Base-by-base conservation (phyloP, 257 asterid genomes). In the Cordia subcordata region DNA sequence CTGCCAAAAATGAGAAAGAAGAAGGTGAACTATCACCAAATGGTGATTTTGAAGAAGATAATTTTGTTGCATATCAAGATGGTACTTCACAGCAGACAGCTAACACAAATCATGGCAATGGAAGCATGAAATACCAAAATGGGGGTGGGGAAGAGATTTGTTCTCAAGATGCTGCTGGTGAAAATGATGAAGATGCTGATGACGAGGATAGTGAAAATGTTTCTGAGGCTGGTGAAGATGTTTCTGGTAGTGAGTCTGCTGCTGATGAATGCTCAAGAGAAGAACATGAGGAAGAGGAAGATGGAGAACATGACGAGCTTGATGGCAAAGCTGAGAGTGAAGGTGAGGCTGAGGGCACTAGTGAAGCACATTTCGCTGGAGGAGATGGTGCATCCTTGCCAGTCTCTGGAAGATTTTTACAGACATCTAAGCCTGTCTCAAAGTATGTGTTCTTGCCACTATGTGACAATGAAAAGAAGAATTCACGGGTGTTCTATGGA, bases 21-120 rank as follows among this genome's bases (percentile, higher is more conserved):
- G 75, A 70, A 49, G 75, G 75, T 32, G 75, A 70, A 38, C 49
- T 70, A 42, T 70, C 75, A 5, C 75, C 75, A 49, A 64, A 70
- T 64, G 62, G 51, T 17, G 70, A 70, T 60, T 47, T 33, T 23
- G 70, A 44, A 53, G 66, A 70, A 59, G 70, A 69, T 50, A 64
- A 58, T 49, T 63, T 38, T 68, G 68, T 54, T 60, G 72, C 44
- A 23, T 17, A 50, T 49, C 32, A 13, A 11, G 49, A 13, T 52
- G 27, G 32, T 15, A 23, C 38, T 20, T 49, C 46, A 13, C 55
- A 67, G 37, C 22, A n/a, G 10, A 22, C 35, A 16, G 38, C 42
- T n/a, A 42, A 13, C 38, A 15, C 68, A 53, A 52, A 54, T 10
- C 22, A 22, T 21, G 14, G 11, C 16, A 33, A 40, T 49, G 66